phyloP scores from a whole-genome alignment of 495 filamentous ascomycete species.

The Talaromyces trachyspermus region DNA sequence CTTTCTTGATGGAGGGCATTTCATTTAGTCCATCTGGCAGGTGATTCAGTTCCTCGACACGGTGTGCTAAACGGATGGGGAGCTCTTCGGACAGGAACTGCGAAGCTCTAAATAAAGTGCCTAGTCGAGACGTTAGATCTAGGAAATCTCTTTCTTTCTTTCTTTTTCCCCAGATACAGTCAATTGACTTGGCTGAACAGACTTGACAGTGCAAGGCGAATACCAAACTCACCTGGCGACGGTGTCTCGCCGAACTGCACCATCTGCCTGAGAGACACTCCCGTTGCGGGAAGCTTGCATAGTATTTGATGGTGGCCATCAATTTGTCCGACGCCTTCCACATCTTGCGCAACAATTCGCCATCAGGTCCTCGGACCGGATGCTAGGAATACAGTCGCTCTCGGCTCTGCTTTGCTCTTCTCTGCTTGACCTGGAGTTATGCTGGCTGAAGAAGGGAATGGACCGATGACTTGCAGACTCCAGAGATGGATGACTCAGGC shows the following conservation, averaged over 20 bases:
- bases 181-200: not conserved
- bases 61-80: conserved; percentile 91
- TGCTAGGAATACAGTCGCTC: too few species aligned
- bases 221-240: conserved; percentile 69
- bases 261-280: conserved; percentile 95
- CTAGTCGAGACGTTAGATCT: conserved; percentile 29
- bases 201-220: not conserved
- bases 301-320: conserved; percentile 99
- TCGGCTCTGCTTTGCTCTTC: too few species aligned
- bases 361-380: conserved; percentile 26
- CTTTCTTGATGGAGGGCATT: conserved; percentile 93
- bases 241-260: conserved; percentile 94
- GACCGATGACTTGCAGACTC: too few species aligned
- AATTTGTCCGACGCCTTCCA: conserved; percentile 85
- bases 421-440: too few species aligned
- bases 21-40: conserved; percentile 96
- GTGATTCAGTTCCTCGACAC: conserved; percentile 85
- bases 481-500: too few species aligned
- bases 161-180: too few species aligned
- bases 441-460: too few species aligned
- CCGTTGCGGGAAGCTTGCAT: conserved; percentile 93
- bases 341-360: conserved; percentile 43
- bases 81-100: conserved; percentile 98
- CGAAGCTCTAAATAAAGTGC: conserved; percentile 92
- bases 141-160: too few species aligned